Evolutionary conservation across 345 rosid species (phyloP).

Genomic region (Camelina sativa): DNA sequence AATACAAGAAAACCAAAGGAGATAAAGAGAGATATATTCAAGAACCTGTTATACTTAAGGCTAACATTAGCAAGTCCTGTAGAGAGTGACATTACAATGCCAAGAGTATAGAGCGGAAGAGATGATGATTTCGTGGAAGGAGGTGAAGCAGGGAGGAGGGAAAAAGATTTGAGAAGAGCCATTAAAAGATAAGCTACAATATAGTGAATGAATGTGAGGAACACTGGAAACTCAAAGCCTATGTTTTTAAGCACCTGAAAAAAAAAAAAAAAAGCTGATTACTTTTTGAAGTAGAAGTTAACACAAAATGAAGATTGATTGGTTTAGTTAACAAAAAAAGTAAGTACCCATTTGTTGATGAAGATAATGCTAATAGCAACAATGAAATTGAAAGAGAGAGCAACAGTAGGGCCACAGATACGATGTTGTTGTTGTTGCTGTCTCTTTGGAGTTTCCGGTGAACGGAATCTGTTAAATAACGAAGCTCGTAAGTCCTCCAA

Average conservation of each 20-base stretch:
- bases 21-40: neutral
- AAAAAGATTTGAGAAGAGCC: conserved; percentile 77
- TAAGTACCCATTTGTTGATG: conserved; percentile 81
- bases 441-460: conserved; percentile 64
- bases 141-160: conserved; percentile 66
- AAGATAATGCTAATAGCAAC: conserved; percentile 82
- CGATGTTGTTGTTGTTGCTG: conserved; percentile 59
- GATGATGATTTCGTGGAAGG: conserved; percentile 70
- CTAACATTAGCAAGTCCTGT: conserved; percentile 99
- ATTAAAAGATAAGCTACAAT: conserved; percentile 73
- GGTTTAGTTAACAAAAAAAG: no score
- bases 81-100: conserved; percentile 87
- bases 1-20: neutral
- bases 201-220: conserved; percentile 89
- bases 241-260: conserved; percentile 82
- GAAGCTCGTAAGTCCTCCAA: conserved; percentile 76
- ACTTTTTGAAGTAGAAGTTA: conserved; percentile 3
- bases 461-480: conserved; percentile 63
- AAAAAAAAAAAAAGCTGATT: neutral
- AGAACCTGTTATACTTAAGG: conserved; percentile 92
- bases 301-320: neutral
- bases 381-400: conserved; percentile 80
- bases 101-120: conserved; percentile 71
- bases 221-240: conserved; percentile 87
- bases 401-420: conserved; percentile 62